Evolutionary conservation across 495 filamentous ascomycete genomes (phyloP).

Genomic region (Penicillium herquei): DNA sequence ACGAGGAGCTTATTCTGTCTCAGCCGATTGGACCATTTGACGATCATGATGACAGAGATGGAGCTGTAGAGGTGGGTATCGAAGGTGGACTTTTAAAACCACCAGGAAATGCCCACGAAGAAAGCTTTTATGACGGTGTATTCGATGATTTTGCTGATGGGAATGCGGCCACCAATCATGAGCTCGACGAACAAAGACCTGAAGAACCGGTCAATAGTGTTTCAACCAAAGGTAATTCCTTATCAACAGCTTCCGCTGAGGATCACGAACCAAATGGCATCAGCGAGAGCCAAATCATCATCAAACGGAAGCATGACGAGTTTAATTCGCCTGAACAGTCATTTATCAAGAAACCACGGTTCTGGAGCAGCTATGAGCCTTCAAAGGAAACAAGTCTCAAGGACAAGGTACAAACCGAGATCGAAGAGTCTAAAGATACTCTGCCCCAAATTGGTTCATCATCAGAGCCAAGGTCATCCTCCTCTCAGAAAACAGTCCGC

Average conservation of each 20-base stretch:
- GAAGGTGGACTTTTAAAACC: background rate
- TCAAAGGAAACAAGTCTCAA: background rate
- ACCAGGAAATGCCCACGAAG: conserved; percentile 2
- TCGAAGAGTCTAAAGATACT: background rate
- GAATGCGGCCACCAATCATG: background rate
- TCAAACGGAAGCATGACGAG: background rate
- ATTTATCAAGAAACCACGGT: conserved; percentile 31
- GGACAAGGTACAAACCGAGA: background rate
- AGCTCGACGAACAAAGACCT: background rate
- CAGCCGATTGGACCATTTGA: conserved; percentile 23
- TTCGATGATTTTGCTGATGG: conserved; percentile 22
- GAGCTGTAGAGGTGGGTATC: background rate
- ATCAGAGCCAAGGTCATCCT: conserved; percentile 23
- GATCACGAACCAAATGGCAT: background rate
- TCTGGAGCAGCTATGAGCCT: conserved; percentile 8
- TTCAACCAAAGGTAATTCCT: background rate
- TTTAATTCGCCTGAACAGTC: conserved; percentile 9
- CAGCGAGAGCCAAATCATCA: background rate
- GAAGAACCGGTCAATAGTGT: background rate
- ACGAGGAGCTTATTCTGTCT: conserved; percentile 50
- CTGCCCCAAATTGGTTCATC: background rate
- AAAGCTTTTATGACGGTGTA: conserved; percentile 29
- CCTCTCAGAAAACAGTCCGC: conserved; percentile 29
- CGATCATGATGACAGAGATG: background rate
- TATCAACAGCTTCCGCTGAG: conserved; percentile 8